Evolutionary conservation across 2,329 filamentous ascomycete species (phyloP), one percentile per base, ranked within the genome.

Genomic region (Ophiostoma perfectum): DNA sequence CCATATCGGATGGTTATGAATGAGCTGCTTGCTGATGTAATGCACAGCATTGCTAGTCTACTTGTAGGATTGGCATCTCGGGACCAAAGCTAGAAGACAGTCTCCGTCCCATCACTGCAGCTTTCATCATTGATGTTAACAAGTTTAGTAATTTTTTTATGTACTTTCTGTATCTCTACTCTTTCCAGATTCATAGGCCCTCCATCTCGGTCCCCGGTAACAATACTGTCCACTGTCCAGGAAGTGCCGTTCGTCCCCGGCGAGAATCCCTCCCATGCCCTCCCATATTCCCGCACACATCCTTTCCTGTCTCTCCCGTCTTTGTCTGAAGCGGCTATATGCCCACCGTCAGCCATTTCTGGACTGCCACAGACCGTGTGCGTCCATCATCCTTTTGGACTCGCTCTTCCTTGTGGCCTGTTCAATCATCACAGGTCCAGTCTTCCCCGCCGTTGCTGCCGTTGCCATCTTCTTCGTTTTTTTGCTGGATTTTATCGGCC

Each of bases 1-100:
- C 70, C 70, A 71, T 71, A 71, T 71, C 70, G 70, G 70, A 71
- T 69, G 47, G 47, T 49, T 49, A n/a, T 49, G 5, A n/a, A 49
- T 49, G 11, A 27, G 49, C 49, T 52, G n/a, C 49, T 44, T 55
- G 49, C 49, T 55, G 49, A 55, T 55, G 49, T 36, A 55, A 36
- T 49, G 18, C 14, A 2, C 14, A 18, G 5, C 2, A 16, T 6
- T 16, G 16, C 14, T n/a, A 16, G 16, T 49, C 6, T 49, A 49
- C 18, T 49, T 47, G n/a, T 12, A 49, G 47, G 12, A 5, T 44
- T 27, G 27, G 27, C 27, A 2, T 27, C 27, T 27, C 27, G 27
- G 27, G 27, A 27, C 27, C 27, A 27, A 27, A 2, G 27, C 27
- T 2, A 27, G 1, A 27, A 27, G 27, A 27, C 27, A 27, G 27